Conservation (phyloP, 169 alveolate species). For the Plasmodium relictum region DNA sequence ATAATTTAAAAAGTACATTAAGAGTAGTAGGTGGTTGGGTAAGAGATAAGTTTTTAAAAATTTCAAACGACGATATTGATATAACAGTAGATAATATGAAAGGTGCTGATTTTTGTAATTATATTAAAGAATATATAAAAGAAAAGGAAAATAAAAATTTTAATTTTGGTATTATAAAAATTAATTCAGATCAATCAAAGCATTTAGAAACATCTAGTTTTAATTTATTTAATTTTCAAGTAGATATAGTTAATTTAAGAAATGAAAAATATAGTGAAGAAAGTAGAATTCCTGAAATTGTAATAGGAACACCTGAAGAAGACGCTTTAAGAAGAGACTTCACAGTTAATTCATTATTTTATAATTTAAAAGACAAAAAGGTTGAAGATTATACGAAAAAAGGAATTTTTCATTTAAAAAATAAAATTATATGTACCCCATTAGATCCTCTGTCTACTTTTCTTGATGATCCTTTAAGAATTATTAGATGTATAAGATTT, state of each 20-base stretch:
- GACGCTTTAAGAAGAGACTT: constrained; percentile 99
- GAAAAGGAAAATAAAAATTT: constrained; percentile 85
- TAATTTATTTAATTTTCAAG: constrained; percentile 89
- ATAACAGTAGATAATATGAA: constrained; percentile 96
- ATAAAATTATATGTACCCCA: constrained; percentile 95
- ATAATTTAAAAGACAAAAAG: constrained; percentile 92
- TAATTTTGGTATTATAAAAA: constrained; percentile 92
- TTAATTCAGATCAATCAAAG: constrained; percentile 96
- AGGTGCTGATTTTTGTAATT: constrained; percentile 91
- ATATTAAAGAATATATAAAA: constrained; percentile 82
- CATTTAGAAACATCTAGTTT: constrained; percentile 98
- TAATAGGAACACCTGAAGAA: constrained; percentile 95
- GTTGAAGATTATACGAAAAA: constrained; percentile 97
- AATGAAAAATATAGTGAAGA: constrained; percentile 95
- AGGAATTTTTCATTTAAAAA: constrained; percentile 94
- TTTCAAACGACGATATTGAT: constrained; percentile 94
- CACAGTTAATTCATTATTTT: constrained; percentile 97
- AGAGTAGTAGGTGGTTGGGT: constrained; percentile 99
- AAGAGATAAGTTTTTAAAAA: constrained; percentile 94
- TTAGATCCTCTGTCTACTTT: constrained; percentile 94
- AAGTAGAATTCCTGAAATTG: constrained; percentile 95
- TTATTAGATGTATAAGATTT: constrained; percentile 97
- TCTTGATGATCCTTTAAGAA: constrained; percentile 98
- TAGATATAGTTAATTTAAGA: constrained; percentile 98
- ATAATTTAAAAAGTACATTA: constrained; percentile 76